These are phyloP conservation scores for Lentinula aciculospora DNA, from an alignment of 768 basidiomycete genomes.

Conservation along the genomic window DNA sequence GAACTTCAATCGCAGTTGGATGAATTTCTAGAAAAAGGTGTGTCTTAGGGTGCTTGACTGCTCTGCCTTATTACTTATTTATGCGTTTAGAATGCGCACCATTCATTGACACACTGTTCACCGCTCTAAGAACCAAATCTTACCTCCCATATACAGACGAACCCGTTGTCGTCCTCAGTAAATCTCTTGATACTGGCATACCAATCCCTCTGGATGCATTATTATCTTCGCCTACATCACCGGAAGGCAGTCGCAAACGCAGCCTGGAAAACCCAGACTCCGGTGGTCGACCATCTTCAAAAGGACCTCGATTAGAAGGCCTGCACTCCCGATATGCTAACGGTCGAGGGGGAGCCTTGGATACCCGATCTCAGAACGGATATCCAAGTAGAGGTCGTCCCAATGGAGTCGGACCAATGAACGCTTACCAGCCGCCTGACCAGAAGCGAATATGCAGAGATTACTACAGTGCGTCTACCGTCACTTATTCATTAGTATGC, in stretches of 20 bases:
- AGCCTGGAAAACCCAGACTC: constrained; percentile 56
- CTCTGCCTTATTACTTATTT: constrained; percentile 12
- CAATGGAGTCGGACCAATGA: constrained; percentile 29
- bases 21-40: constrained; percentile 92
- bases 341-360: constrained; percentile 27
- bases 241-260: constrained; percentile 62
- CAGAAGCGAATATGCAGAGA: constrained; percentile 80
- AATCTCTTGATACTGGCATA: constrained; percentile 58
- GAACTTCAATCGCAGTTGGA: constrained; percentile 74
- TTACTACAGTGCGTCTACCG: constrained; percentile 73
- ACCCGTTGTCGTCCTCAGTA: constrained; percentile 33
- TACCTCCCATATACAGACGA: constrained; percentile 69
- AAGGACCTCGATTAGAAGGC: constrained; percentile 72
- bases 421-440: constrained; percentile 65
- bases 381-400: constrained; percentile 35
- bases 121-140: constrained; percentile 78
- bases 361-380: constrained; percentile 31
- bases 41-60: constrained; percentile 13
- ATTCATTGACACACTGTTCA: constrained; percentile 86
- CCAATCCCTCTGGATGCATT: constrained; percentile 74
- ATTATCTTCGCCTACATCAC: constrained; percentile 36
- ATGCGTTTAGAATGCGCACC: constrained; percentile 46
- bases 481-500: not conserved
- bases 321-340: constrained; percentile 60
- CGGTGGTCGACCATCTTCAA: constrained; percentile 53